A percentile compares a stretch with the other conserved stretches of the same genome.
Evolutionary conservation across 108 stramenopile species (phyloP).

Genomic region (Cyclotella kingstonii): DNA sequence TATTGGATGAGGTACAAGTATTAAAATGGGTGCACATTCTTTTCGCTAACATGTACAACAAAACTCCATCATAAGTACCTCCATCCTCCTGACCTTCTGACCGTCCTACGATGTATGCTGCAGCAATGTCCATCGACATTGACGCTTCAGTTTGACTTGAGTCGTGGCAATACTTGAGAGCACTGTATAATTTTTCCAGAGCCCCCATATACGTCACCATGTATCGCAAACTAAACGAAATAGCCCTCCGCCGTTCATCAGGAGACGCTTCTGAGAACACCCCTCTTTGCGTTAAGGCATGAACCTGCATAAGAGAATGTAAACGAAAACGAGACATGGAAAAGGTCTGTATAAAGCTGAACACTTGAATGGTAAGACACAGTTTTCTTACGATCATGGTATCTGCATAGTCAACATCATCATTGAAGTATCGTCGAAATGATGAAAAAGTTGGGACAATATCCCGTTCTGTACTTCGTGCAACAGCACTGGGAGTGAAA

Average conservation of each 20-base stretch:
- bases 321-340: neutral
- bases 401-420: constrained; percentile 64
- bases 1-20: constrained; percentile 52
- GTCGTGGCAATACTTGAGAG: constrained; percentile 52
- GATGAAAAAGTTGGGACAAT: constrained; percentile 63
- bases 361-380: neutral
- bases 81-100: constrained; percentile 61
- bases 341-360: neutral
- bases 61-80: constrained; percentile 50
- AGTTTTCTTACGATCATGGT: constrained; percentile 47
- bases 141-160: constrained; percentile 17
- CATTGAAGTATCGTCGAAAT: constrained; percentile 60
- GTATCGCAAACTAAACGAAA: constrained; percentile 51
- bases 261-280: constrained; percentile 31
- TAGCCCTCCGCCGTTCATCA: constrained; percentile 55
- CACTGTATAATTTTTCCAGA: constrained; percentile 55
- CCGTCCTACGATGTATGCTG: constrained; percentile 68
- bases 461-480: constrained; percentile 54
- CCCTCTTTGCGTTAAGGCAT: constrained; percentile 26
- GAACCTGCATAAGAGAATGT: constrained; percentile 13
- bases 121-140: constrained; percentile 56
- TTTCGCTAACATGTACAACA: constrained; percentile 63
- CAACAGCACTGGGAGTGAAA: constrained; percentile 44
- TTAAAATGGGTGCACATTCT: constrained; percentile 65
- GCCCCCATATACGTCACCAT: constrained; percentile 70